A percentile compares a stretch with the other conserved stretches of the same genome.
These are phyloP conservation scores for Casuarina equisetifolia DNA, from an alignment of 306 rosid species.

Conservation along the genomic window DNA sequence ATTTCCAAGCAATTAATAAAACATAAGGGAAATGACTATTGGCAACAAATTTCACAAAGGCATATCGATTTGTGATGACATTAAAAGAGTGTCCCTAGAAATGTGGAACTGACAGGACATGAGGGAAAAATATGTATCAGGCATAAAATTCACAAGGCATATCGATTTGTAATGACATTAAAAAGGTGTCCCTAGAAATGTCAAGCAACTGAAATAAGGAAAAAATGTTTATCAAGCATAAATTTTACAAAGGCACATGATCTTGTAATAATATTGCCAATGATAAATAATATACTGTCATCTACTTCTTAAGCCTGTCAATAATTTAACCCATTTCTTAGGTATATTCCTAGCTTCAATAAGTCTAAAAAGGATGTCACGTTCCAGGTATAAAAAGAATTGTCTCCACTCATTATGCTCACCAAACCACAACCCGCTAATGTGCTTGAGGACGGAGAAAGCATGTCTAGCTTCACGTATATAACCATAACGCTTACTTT, in stretches of 20 bases:
- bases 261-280: background rate
- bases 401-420: background rate
- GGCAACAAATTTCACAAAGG: background rate
- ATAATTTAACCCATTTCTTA: background rate
- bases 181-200: constrained; percentile 34
- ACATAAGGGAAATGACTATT: background rate
- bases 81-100: constrained; percentile 34
- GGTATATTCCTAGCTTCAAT: background rate
- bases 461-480: background rate
- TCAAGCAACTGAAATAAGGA: constrained; percentile 2
- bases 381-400: background rate
- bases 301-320: background rate
- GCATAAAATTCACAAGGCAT: background rate
- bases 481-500: background rate
- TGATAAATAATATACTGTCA: background rate
- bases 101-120: background rate
- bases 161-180: background rate
- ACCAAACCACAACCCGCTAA: background rate
- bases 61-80: background rate
- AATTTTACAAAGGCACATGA: background rate
- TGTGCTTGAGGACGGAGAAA: background rate
- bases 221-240: background rate
- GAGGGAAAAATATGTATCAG: background rate
- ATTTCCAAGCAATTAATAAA: background rate
- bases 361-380: background rate